Percentiles rank a stretch among this genome's conserved stretches.
Conservation (phyloP, 2,329 filamentous ascomycete genomes). For the Exophiala aquamarina region DNA sequence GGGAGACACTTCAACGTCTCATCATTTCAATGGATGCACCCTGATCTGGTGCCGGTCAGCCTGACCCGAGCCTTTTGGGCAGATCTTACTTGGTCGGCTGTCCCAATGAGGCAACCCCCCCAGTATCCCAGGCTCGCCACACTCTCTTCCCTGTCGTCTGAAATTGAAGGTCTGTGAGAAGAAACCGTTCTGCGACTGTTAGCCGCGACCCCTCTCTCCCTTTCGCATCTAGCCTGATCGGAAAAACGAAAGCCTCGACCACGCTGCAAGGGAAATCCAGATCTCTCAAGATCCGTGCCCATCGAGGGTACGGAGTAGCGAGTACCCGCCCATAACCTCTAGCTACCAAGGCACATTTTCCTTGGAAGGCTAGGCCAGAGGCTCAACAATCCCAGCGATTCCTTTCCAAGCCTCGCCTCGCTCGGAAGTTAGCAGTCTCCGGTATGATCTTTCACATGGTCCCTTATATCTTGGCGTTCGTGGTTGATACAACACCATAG, state of each 20-base stretch:
- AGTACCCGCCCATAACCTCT: background rate
- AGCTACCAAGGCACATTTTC: no score
- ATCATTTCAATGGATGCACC: background rate
- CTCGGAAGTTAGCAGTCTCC: background rate
- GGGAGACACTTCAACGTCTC: constrained; percentile 18
- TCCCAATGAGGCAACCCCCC: background rate
- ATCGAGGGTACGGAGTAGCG: background rate
- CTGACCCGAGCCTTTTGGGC: background rate
- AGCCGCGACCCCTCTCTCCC: background rate
- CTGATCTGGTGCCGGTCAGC: background rate
- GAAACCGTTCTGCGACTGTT: constrained; percentile 3
- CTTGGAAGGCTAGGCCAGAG: background rate
- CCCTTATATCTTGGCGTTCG: constrained; percentile 3
- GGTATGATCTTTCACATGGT: background rate
- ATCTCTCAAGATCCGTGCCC: background rate
- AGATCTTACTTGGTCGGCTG: background rate
- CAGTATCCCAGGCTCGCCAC: background rate
- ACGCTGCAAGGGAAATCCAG: background rate
- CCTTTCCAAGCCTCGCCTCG: constrained; percentile 3
- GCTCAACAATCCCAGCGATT: background rate
- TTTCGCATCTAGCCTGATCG: background rate
- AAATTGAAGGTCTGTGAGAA: constrained; percentile 1
- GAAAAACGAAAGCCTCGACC: background rate
- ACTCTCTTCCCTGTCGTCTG: background rate
- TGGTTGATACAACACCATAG: constrained; percentile 15